phyloP scores from a whole-genome alignment of 495 filamentous ascomycete genomes.

The Bacidia gigantensis region DNA sequence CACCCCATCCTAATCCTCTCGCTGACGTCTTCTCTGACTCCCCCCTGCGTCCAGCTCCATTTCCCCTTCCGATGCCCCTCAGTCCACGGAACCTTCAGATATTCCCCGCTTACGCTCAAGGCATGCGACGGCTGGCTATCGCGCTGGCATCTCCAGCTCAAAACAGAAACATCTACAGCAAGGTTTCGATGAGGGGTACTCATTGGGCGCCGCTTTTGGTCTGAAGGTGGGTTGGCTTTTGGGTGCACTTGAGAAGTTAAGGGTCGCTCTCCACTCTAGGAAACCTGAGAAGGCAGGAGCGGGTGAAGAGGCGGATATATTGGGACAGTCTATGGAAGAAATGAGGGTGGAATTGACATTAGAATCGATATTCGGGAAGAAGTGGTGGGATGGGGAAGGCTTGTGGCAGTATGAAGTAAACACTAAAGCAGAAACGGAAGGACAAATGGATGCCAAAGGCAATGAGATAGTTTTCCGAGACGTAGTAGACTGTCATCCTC shows the following conservation, averaged over 20 bases:
- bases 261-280: constrained; percentile 13
- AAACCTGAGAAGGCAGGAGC: neutral
- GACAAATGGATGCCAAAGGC: constrained; percentile 2
- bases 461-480: constrained; percentile 14
- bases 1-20: constrained; percentile 6
- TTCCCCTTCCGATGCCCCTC: constrained; percentile 1
- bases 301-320: constrained; percentile 20
- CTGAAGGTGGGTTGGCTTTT: constrained; percentile 54
- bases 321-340: constrained; percentile 31
- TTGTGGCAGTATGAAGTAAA: constrained; percentile 46
- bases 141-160: constrained; percentile 63
- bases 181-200: constrained; percentile 83
- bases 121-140: constrained; percentile 79
- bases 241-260: constrained; percentile 56
- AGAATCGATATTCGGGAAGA: constrained; percentile 45
- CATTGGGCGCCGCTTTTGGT: constrained; percentile 65
- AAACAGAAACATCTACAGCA: constrained; percentile 58
- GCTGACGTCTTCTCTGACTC: constrained; percentile 18
- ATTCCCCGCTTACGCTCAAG: constrained; percentile 58
- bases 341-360: constrained; percentile 49
- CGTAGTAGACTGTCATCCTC: constrained; percentile 22
- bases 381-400: constrained; percentile 47
- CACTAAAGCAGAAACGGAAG: constrained; percentile 22
- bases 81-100: constrained; percentile 42
- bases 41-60: too few relatives aligned